Percentiles rank a stretch among this genome's conserved stretches.
Evolutionary conservation across 2,329 filamentous ascomycete species (phyloP).

Genomic region (Daldinia eschscholtzii): DNA sequence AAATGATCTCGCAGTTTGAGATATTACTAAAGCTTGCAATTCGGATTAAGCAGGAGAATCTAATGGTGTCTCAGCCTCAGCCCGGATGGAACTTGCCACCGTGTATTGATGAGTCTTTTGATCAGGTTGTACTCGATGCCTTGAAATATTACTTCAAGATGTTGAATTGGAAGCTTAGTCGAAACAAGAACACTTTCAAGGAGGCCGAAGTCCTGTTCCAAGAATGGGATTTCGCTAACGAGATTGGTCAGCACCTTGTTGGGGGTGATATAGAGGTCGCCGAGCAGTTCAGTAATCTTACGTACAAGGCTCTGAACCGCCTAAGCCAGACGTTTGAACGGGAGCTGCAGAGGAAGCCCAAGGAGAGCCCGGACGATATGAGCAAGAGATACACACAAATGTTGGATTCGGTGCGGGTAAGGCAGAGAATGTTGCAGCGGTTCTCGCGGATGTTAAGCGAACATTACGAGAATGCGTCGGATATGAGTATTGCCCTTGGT

Average conservation of each 20-base stretch:
- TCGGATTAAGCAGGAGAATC: slow-evolving; percentile 90
- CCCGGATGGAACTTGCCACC: slow-evolving; percentile 95
- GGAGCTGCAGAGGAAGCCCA: slow-evolving; percentile 85
- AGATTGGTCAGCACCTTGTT: slow-evolving; percentile 90
- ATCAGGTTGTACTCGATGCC: slow-evolving; percentile 89
- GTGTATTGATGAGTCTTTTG: slow-evolving; percentile 97
- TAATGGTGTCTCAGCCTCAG: slow-evolving; percentile 85
- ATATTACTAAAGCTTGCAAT: slow-evolving; percentile 92
- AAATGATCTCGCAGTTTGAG: slow-evolving; percentile 98
- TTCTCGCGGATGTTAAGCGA: slow-evolving; percentile 92
- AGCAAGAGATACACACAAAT: slow-evolving; percentile 97
- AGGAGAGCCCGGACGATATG: slow-evolving; percentile 88
- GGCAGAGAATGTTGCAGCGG: slow-evolving; percentile 95
- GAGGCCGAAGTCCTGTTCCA: slow-evolving; percentile 97
- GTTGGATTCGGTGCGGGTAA: slow-evolving; percentile 93
- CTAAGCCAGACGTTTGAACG: slow-evolving; percentile 92
- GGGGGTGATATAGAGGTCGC: slow-evolving; percentile 96
- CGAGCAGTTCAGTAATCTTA: slow-evolving; percentile 95
- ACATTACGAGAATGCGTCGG: slow-evolving; percentile 95
- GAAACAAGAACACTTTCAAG: slow-evolving; percentile 99
- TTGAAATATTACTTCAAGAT: slow-evolving; percentile 99
- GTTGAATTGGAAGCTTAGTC: slow-evolving; percentile 96
- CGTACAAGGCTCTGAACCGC: slow-evolving; percentile 90
- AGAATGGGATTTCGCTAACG: slow-evolving; percentile 97
- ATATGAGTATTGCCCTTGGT: slow-evolving; percentile 85